Conservation (phyloP, 306 rosid genomes). For the Cucurbita pepo region DNA sequence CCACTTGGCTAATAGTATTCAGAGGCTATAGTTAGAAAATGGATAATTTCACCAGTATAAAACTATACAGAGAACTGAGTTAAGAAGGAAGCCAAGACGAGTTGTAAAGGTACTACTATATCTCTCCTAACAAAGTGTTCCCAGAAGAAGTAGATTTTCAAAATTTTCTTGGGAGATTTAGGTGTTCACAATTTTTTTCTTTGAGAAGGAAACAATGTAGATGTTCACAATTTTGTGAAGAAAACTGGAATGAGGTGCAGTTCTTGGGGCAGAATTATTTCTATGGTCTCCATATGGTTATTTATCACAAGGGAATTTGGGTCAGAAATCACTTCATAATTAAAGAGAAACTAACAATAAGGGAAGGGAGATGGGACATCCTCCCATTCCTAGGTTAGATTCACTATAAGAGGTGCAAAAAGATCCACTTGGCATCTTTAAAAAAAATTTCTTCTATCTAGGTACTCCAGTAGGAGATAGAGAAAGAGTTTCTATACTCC, state of each 20-base stretch:
- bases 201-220: neutral
- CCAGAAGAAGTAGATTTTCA: no score
- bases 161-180: neutral
- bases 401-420: neutral
- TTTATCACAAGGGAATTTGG: neutral
- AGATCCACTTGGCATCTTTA: neutral
- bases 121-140: no score
- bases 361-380: neutral
- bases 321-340: neutral
- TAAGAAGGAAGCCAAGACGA: neutral
- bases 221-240: neutral
- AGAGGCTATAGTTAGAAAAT: neutral
- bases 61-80: neutral
- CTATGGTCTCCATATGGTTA: neutral
- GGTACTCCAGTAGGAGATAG: neutral
- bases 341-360: neutral
- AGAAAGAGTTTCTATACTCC: neutral
- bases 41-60: neutral
- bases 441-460: neutral
- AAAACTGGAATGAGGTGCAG: neutral
- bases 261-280: neutral
- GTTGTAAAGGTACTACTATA: neutral
- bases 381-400: neutral
- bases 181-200: no score
- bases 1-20: neutral